phyloP scores from a whole-genome alignment of 2,329 filamentous ascomycete species.

The Seiridium unicorne region DNA sequence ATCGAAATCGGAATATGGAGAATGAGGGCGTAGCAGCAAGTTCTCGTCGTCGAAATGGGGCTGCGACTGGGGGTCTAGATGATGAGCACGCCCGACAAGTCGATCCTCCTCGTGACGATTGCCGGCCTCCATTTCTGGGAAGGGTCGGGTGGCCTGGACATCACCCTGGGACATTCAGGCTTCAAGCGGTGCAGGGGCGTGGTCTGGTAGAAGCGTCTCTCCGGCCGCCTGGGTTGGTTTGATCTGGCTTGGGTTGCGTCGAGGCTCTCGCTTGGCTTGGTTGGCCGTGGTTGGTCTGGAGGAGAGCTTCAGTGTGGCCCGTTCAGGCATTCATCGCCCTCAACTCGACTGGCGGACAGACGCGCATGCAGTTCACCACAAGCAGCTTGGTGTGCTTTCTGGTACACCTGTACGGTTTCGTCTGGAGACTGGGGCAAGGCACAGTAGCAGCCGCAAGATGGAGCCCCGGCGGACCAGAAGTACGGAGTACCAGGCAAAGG shows the following conservation, averaged over 20 bases:
- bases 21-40: conserved; percentile 4
- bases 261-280: conserved; percentile 1
- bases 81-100: conserved; percentile 30
- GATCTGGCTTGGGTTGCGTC: conserved; percentile 2
- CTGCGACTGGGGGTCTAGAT: conserved; percentile 26
- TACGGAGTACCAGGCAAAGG: background rate
- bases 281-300: background rate
- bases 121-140: conserved; percentile 45
- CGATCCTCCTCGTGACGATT: conserved; percentile 42
- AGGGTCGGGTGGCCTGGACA: conserved; percentile 25
- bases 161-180: conserved; percentile 31
- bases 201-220: background rate
- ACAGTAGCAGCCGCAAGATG: conserved; percentile 5
- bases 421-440: conserved; percentile 1
- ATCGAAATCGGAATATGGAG: conserved; percentile 15
- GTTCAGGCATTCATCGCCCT: conserved; percentile 5
- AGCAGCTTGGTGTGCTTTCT: background rate
- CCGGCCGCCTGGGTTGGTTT: background rate
- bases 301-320: background rate
- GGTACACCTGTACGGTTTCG: background rate
- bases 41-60: conserved; percentile 19
- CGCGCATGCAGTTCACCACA: background rate
- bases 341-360: background rate
- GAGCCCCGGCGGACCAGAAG: background rate
- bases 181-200: conserved; percentile 5